Conservation (phyloP, 202 grass and related monocot genomes). For the Zoysia matrella region DNA sequence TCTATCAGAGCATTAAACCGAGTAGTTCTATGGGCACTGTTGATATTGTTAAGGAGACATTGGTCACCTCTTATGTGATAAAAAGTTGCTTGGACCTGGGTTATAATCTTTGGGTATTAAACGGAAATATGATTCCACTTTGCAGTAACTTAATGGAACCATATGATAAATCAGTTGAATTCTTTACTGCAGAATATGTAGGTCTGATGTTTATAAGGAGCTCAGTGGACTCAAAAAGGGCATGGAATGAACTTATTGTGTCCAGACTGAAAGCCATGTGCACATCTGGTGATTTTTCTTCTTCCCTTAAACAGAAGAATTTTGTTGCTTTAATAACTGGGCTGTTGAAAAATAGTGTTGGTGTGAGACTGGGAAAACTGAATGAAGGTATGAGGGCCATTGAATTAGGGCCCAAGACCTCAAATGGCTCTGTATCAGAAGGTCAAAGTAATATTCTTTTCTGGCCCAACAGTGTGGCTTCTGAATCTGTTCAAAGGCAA, state of each 20-base stretch:
- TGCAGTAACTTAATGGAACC: slow-evolving; percentile 52
- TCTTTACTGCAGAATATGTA: slow-evolving; percentile 55
- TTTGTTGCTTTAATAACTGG: slow-evolving; percentile 51
- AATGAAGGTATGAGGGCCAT: slow-evolving; percentile 36
- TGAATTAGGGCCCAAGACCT: slow-evolving; percentile 51
- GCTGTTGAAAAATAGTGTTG: slow-evolving; percentile 44
- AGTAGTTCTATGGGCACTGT: slow-evolving; percentile 41
- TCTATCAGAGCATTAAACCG: slow-evolving; percentile 48
- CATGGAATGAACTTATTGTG: slow-evolving; percentile 64
- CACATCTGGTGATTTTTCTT: slow-evolving; percentile 36
- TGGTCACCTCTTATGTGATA: slow-evolving; percentile 70
- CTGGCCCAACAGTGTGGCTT: slow-evolving; percentile 9
- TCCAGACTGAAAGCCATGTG: slow-evolving; percentile 43
- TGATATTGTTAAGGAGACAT: slow-evolving; percentile 54
- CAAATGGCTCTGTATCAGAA: slow-evolving; percentile 38
- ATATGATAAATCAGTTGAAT: slow-evolving; percentile 67
- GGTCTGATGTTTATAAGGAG: slow-evolving; percentile 73
- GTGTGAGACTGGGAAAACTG: no score
- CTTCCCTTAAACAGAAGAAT: slow-evolving; percentile 36
- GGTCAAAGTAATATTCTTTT: slow-evolving; percentile 17
- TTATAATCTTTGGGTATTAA: slow-evolving; percentile 79
- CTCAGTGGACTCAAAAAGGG: slow-evolving; percentile 60
- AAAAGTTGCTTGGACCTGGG: slow-evolving; percentile 75
- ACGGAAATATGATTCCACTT: slow-evolving; percentile 81
- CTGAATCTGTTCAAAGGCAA: slow-evolving; percentile 65